Percentiles rank a stretch among this genome's conserved stretches.
These are phyloP conservation scores for Drosera spatulata DNA, from an alignment of 179 eudicot genomes.

Conservation along the genomic window DNA sequence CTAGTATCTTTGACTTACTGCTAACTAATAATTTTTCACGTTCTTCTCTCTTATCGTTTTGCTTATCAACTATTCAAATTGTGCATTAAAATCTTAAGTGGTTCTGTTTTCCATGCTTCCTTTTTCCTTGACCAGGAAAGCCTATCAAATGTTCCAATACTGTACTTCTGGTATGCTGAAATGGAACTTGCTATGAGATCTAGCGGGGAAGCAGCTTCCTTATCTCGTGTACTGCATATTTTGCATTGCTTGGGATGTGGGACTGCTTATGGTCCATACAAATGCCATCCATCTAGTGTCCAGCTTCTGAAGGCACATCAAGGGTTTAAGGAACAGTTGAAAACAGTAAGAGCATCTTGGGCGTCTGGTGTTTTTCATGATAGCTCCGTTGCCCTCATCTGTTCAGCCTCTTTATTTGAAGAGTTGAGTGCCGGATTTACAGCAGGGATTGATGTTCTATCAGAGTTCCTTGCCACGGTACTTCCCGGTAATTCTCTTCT, in stretches of 20 bases:
- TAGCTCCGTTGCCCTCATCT: constrained; percentile 51
- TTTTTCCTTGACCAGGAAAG: constrained; percentile 43
- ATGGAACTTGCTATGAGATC: constrained; percentile 44
- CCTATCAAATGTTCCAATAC: constrained; percentile 41
- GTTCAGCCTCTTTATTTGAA: constrained; percentile 90
- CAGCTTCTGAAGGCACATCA: constrained; percentile 87
- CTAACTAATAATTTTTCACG: too few relatives aligned
- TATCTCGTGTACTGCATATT: constrained; percentile 58
- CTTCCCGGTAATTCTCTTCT: constrained; percentile 57
- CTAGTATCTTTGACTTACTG: too few relatives aligned
- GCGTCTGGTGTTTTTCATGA: constrained; percentile 51
- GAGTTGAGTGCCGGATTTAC: constrained; percentile 69
- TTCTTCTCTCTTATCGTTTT: not conserved
- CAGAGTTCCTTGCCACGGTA: constrained; percentile 72
- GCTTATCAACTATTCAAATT: too few relatives aligned
- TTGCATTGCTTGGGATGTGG: constrained; percentile 85
- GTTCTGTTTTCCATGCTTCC: too few relatives aligned
- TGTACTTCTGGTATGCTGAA: constrained; percentile 86
- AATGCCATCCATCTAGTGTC: constrained; percentile 54
- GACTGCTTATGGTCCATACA: constrained; percentile 50
- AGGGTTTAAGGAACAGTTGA: constrained; percentile 72
- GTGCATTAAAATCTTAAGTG: too few relatives aligned
- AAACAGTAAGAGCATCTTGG: constrained; percentile 43
- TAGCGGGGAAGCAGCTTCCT: constrained; percentile 36
- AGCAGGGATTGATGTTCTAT: constrained; percentile 58